Percentiles rank a stretch among this genome's conserved stretches.
Conservation (phyloP, 1,284 basidiomycete species). For the Stereum hirsutum region DNA sequence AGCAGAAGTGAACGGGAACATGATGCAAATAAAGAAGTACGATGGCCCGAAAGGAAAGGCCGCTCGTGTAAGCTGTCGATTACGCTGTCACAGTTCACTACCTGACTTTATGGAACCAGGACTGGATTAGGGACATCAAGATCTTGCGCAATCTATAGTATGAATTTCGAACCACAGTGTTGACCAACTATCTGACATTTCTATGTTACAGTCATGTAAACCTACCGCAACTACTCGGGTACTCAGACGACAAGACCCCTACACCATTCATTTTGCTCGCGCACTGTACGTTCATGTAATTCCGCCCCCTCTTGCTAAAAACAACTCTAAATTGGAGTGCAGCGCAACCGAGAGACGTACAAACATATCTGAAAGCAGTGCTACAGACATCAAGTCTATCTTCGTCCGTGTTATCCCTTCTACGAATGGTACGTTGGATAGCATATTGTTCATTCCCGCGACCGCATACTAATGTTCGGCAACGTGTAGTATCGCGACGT, state of each 20-base stretch:
- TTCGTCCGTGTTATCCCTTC: slow-evolving; percentile 6
- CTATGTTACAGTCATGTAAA: slow-evolving; percentile 34
- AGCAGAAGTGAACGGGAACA: slow-evolving; percentile 29
- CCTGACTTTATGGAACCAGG: slow-evolving; percentile 19
- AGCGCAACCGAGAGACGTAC: slow-evolving; percentile 28
- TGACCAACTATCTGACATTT: neutral
- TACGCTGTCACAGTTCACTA: neutral
- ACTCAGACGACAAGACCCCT: slow-evolving; percentile 34
- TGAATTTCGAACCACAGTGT: slow-evolving; percentile 11
- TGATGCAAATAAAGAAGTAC: slow-evolving; percentile 34
- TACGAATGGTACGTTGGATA: slow-evolving; percentile 7
- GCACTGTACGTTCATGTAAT: slow-evolving; percentile 25
- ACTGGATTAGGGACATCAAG: slow-evolving; percentile 44
- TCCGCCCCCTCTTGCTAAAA: neutral
- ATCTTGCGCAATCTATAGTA: slow-evolving; percentile 39
- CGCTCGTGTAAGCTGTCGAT: slow-evolving; percentile 20
- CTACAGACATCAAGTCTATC: slow-evolving; percentile 9
- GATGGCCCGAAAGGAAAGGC: slow-evolving; percentile 25
- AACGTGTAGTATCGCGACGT: slow-evolving; percentile 34
- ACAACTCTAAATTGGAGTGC: neutral
- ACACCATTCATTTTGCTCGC: slow-evolving; percentile 43
- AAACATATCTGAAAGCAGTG: slow-evolving; percentile 5
- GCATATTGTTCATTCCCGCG: neutral
- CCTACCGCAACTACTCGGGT: slow-evolving; percentile 43
- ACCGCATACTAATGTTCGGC: neutral